Conservation (phyloP, 352 stramenopile species). For the Pythium diclinum region DNA sequence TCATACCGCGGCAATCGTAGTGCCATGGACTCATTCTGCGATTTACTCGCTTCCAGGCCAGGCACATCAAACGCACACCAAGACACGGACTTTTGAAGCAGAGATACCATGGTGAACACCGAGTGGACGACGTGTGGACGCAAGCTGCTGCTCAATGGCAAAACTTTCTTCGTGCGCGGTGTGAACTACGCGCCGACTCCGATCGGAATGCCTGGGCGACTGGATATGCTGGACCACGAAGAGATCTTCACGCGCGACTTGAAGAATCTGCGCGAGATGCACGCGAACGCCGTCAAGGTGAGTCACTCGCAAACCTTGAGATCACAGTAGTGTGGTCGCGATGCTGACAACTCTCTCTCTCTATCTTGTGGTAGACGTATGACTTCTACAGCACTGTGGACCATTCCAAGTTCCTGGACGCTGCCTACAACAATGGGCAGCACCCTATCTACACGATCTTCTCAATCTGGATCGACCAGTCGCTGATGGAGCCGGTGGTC, state of each 20-base stretch:
- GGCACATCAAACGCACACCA: background rate
- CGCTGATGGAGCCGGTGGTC: conserved; percentile 39
- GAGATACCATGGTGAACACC: conserved; percentile 36
- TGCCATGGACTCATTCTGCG: background rate
- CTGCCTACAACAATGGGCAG: conserved; percentile 54
- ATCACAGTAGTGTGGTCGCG: too few relatives aligned
- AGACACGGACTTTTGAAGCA: background rate
- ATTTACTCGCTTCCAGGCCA: background rate
- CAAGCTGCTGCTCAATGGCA: conserved; percentile 55
- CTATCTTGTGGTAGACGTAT: conserved; percentile 38
- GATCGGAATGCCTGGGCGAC: conserved; percentile 45
- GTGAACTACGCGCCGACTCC: conserved; percentile 73
- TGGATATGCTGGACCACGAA: conserved; percentile 56
- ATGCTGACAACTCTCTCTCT: too few relatives aligned
- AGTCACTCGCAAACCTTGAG: too few relatives aligned
- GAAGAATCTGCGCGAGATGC: conserved; percentile 64
- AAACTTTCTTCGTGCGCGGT: conserved; percentile 65
- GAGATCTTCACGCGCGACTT: conserved; percentile 61
- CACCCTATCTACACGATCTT: conserved; percentile 68
- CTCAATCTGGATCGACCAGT: conserved; percentile 70
- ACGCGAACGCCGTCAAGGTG: conserved; percentile 65
- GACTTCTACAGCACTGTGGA: conserved; percentile 55
- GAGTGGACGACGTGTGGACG: conserved; percentile 56
- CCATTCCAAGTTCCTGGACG: conserved; percentile 53
- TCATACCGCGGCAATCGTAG: background rate